Base-by-base conservation (phyloP, 176 grass and related monocot species). In the Zoysia japonica region DNA sequence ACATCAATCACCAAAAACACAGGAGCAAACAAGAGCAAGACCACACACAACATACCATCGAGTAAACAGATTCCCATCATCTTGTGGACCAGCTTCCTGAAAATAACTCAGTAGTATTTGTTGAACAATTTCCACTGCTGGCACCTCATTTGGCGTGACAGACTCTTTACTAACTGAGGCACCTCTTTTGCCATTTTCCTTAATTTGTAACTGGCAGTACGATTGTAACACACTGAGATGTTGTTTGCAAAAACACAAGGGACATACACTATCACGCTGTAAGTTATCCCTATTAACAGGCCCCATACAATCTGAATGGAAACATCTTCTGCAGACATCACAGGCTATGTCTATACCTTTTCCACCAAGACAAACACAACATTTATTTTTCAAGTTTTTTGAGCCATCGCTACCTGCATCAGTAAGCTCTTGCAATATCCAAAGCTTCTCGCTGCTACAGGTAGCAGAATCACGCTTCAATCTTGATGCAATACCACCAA, bases 301-400 rank as follows among this genome's bases (percentile, higher is more conserved):
- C 39, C 92, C 90, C 79, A 99, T 88, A 67, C 96, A 99, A 77
- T 96, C 96, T 87, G 86, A 86, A 83, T 99, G 96, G 82, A 99
- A 99, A 80, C 90, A 89, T 88, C 90, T 91, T 62, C 84, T 86
- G 74, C 96, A 99, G 65, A 81, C 71, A 61, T 89, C 50, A 61
- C 96, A 99, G 37, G 81, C 78, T 68, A 99, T 83, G 84, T 96
- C 88, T 84, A 93, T 84, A 79, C 82, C 86, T 80, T 86, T 96
- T 77, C 70, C 83, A 89, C 86, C 82, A 82, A 88, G 92, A 86
- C 95, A 98, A 52, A 89, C 78, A 75, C 85, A 90, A 55, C 95
- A 98, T 85, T 89, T 89, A 80, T 90, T 90, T 85, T 89, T 90
- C 76, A 75, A 77, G 68, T 79, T 85, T 57, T 76, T 61, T 13